Evolutionary conservation across 2,329 filamentous ascomycete species (phyloP).

Genomic region (Apiospora phragmitis): DNA sequence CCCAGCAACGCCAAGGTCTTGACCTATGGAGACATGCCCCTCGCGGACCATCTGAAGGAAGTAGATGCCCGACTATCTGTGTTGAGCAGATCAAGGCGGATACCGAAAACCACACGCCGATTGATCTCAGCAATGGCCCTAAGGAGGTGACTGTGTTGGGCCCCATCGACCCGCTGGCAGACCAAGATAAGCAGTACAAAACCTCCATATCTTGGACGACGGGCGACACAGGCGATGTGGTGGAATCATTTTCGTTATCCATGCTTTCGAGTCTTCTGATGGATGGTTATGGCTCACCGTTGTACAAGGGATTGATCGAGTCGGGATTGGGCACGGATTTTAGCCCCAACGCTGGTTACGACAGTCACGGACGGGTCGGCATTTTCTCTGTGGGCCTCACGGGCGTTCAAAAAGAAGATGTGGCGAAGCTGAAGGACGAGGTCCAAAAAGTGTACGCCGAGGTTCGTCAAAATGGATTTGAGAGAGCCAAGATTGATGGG

Average conservation of each 20-base stretch:
- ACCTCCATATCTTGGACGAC: slow-evolving; percentile 93
- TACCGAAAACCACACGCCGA: slow-evolving; percentile 72
- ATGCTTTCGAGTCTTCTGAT: slow-evolving; percentile 82
- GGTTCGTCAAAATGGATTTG: slow-evolving; percentile 75
- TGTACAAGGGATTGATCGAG: slow-evolving; percentile 88
- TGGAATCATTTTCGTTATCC: slow-evolving; percentile 86
- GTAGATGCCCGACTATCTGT: slow-evolving; percentile 71
- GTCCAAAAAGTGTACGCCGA: slow-evolving; percentile 73
- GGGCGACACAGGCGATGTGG: slow-evolving; percentile 76
- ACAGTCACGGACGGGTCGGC: slow-evolving; percentile 72
- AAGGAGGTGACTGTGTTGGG: slow-evolving; percentile 72
- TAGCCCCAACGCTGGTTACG: slow-evolving; percentile 92
- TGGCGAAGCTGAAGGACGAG: slow-evolving; percentile 72
- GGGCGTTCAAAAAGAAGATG: slow-evolving; percentile 80
- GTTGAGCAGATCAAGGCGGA: slow-evolving; percentile 70
- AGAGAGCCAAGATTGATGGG: slow-evolving; percentile 86
- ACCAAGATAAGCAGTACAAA: slow-evolving; percentile 85
- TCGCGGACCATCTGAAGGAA: slow-evolving; percentile 77
- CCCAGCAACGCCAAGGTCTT: slow-evolving; percentile 96
- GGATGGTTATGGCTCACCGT: slow-evolving; percentile 91
- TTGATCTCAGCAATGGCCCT: slow-evolving; percentile 68
- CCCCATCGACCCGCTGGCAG: slow-evolving; percentile 83
- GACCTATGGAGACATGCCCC: slow-evolving; percentile 91
- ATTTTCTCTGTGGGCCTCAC: slow-evolving; percentile 91
- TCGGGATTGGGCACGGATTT: slow-evolving; percentile 89